These are phyloP conservation scores for Monilinia vaccinii-corymbosi DNA, from an alignment of 2,329 filamentous ascomycete species.

Conservation along the genomic window DNA sequence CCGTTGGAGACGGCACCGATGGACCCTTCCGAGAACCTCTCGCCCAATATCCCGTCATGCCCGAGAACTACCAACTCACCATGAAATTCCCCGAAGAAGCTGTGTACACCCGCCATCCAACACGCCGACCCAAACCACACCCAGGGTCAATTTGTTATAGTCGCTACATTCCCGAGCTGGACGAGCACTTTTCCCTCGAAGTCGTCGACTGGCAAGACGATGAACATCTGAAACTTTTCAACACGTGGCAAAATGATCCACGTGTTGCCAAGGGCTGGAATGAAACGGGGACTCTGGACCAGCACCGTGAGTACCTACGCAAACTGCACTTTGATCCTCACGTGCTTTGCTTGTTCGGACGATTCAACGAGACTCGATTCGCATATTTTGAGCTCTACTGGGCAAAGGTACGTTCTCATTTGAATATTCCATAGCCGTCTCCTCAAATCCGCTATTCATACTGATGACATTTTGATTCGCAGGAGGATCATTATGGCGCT, in stretches of 20 bases:
- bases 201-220: constrained; percentile 57
- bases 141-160: constrained; percentile 67
- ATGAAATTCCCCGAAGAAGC: constrained; percentile 21
- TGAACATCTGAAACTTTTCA: constrained; percentile 61
- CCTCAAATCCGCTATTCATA: no score
- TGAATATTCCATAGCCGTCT: background rate
- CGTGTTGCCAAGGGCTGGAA: constrained; percentile 75
- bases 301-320: constrained; percentile 60
- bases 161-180: constrained; percentile 66
- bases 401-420: constrained; percentile 44
- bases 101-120: constrained; percentile 56
- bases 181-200: constrained; percentile 71
- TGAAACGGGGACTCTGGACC: constrained; percentile 64
- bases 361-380: constrained; percentile 62
- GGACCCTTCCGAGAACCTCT: constrained; percentile 33
- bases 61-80: constrained; percentile 36
- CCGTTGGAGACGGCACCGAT: constrained; percentile 11
- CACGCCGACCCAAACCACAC: constrained; percentile 61
- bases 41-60: constrained; percentile 32
- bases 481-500: constrained; percentile 52
- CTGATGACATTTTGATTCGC: constrained; percentile 1
- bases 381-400: constrained; percentile 78
- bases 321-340: constrained; percentile 63
- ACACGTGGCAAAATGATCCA: constrained; percentile 76
- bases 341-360: constrained; percentile 58